A percentile compares a stretch with the other conserved stretches of the same genome.
Evolutionary conservation across 345 rosid genomes (phyloP).

Genomic region (Eucalyptus globulus): DNA sequence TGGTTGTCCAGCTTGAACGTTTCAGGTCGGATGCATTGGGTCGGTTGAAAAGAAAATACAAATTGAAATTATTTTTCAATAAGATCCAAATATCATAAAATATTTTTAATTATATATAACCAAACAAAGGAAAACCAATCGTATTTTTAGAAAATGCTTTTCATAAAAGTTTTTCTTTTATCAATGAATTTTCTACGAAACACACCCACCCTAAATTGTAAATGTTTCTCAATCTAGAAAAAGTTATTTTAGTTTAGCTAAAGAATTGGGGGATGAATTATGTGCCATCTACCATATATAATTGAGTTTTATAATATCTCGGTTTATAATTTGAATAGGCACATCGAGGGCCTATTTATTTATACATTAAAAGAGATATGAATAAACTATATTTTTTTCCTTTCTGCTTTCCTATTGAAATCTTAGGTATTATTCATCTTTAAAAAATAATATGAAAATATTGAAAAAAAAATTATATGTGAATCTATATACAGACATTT

Average conservation of each 20-base stretch:
- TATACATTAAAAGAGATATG: not conserved
- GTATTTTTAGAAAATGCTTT: no score
- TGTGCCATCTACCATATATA: not conserved
- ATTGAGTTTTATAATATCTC: not conserved
- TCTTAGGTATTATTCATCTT: not conserved
- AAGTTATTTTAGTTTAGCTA: not conserved
- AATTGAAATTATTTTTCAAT: no score
- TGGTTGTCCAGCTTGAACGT: no score
- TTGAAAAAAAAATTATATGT: not conserved
- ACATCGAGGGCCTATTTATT: not conserved
- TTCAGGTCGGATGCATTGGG: no score
- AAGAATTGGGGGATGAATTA: not conserved
- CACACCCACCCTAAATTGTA: fast-evolving
- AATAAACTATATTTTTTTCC: not conserved
- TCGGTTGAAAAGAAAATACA: no score
- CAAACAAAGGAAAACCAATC: no score
- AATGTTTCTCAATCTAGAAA: not conserved
- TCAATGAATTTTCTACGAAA: no score
- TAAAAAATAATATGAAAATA: not conserved
- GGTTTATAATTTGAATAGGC: not conserved
- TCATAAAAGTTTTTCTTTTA: no score
- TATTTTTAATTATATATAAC: no score
- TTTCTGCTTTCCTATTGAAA: not conserved
- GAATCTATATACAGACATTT: not conserved
- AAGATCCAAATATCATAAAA: no score